A percentile compares a stretch with the other conserved stretches of the same genome.
These are phyloP conservation scores for Paecilomyces fulvus DNA, from an alignment of 2,329 filamentous ascomycete species.

Conservation along the genomic window DNA sequence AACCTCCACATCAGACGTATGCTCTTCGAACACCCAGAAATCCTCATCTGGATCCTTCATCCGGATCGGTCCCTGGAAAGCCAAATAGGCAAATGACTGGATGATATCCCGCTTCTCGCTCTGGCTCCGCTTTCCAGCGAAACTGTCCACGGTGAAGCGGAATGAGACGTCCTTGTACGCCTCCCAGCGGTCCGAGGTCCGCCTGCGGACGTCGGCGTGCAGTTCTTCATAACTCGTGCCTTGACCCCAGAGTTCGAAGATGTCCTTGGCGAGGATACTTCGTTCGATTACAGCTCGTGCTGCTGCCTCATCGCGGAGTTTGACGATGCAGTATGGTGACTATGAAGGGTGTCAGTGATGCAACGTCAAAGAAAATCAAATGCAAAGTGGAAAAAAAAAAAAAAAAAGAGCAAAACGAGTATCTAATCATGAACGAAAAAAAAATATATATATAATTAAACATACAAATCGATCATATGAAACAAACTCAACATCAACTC, in stretches of 20 bases:
- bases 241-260: conserved; percentile 83
- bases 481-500: conserved; percentile 62
- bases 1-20: conserved; percentile 42
- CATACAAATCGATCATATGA: conserved; percentile 66
- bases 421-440: not conserved
- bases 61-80: conserved; percentile 66
- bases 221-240: conserved; percentile 60
- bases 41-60: conserved; percentile 66
- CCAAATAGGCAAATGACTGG: conserved; percentile 70
- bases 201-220: conserved; percentile 54
- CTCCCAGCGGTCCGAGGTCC: conserved; percentile 58
- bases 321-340: conserved; percentile 80
- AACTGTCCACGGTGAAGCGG: conserved; percentile 78
- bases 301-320: conserved; percentile 54
- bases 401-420: conserved; percentile 1
- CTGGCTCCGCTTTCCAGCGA: conserved; percentile 60
- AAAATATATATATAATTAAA: conserved; percentile 8
- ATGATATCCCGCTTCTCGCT: conserved; percentile 65
- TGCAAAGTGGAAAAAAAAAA: conserved; percentile 1
- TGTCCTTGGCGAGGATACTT: conserved; percentile 71
- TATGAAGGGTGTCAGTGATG: conserved; percentile 29
- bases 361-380: conserved; percentile 6
- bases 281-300: conserved; percentile 62
- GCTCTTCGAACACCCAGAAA: conserved; percentile 79
- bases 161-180: conserved; percentile 61